Evolutionary conservation across 805 yeast genomes (phyloP).

Genomic region (Saccharomyces cerevisiae): DNA sequence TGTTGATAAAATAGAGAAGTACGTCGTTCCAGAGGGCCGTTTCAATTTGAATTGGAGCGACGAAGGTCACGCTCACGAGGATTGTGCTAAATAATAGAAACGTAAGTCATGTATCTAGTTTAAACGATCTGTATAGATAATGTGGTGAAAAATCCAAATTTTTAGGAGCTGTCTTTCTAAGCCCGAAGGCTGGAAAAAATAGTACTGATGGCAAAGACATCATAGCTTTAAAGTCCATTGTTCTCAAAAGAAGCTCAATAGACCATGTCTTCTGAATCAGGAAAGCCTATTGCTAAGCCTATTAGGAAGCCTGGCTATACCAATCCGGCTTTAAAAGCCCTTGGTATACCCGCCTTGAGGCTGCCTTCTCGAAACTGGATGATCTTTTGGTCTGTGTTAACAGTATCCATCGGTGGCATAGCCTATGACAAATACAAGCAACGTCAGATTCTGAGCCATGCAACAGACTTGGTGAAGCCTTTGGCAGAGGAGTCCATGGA

Average conservation of each 20-base stretch:
- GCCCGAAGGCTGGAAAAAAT: not conserved
- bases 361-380: constrained; percentile 91
- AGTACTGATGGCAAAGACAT: not conserved
- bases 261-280: not conserved
- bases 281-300: not conserved
- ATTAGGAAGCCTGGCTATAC: not conserved
- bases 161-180: not conserved
- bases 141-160: not conserved
- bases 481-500: constrained; percentile 43
- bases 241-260: not conserved
- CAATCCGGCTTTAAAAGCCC: constrained; percentile 65
- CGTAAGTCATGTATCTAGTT: not conserved
- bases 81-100: not conserved
- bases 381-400: constrained; percentile 72
- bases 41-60: constrained; percentile 63
- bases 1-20: constrained; percentile 49
- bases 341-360: constrained; percentile 74
- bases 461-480: constrained; percentile 52
- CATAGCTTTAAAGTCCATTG: not conserved
- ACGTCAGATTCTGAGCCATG: constrained; percentile 50
- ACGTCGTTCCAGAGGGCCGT: constrained; percentile 62
- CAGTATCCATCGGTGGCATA: constrained; percentile 62
- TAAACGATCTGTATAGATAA: not conserved
- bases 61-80: constrained; percentile 8
- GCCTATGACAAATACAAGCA: constrained; percentile 75